phyloP scores from a whole-genome alignment of 129 eudicot genomes.

The Helianthus tuberosus region DNA sequence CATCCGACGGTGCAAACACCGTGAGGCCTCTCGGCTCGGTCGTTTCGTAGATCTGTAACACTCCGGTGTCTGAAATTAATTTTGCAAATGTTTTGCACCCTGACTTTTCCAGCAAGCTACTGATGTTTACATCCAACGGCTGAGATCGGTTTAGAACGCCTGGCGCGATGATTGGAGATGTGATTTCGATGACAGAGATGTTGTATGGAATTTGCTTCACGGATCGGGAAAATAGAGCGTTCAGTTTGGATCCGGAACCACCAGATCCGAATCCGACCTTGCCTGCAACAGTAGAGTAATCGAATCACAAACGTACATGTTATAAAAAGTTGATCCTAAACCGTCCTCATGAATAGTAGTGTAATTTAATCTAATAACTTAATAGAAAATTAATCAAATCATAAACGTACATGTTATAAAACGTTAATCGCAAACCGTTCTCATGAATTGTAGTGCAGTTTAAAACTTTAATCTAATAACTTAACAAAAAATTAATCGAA shows the following conservation, averaged over 20 bases:
- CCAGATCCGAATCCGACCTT: slow-evolving; percentile 77
- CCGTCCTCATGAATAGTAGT: too few species aligned
- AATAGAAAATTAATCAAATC: too few species aligned
- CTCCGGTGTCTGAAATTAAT: slow-evolving; percentile 49
- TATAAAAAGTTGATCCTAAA: too few species aligned
- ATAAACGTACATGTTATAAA: too few species aligned
- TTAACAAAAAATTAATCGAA: too few species aligned
- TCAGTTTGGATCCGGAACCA: slow-evolving; percentile 44
- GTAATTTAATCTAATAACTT: too few species aligned
- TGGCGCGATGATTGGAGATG: slow-evolving; percentile 51
- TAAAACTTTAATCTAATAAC: too few species aligned
- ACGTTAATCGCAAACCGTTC: too few species aligned
- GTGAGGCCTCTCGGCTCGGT: slow-evolving; percentile 54
- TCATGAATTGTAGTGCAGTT: too few species aligned
- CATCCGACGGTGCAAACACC: slow-evolving; percentile 76
- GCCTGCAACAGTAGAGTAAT: slow-evolving; percentile 37
- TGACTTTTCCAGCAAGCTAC: slow-evolving; percentile 50
- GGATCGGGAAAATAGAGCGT: slow-evolving; percentile 46
- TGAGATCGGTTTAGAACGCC: slow-evolving; percentile 30
- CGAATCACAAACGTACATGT: too few species aligned
- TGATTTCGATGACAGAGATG: slow-evolving; percentile 70
- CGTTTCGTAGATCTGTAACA: slow-evolving; percentile 44
- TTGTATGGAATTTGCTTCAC: slow-evolving; percentile 62
- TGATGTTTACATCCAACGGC: slow-evolving; percentile 42
- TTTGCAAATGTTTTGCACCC: slow-evolving; percentile 67